These are phyloP conservation scores for Paragyromitra xinjiangensis DNA, from an alignment of 495 filamentous ascomycete species.

Conservation along the genomic window DNA sequence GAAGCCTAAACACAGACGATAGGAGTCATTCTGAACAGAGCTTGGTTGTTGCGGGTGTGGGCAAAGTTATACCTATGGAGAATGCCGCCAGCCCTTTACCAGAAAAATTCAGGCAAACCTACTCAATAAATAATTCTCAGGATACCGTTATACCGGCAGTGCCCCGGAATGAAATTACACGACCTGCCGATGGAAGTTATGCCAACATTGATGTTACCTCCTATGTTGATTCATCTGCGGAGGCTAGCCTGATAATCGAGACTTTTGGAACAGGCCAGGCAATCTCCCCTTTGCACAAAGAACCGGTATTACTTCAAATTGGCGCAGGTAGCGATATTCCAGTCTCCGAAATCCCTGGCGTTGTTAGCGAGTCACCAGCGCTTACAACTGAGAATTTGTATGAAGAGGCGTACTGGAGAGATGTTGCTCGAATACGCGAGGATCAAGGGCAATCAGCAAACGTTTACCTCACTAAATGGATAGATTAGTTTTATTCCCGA, in stretches of 20 bases:
- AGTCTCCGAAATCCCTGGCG: conserved; percentile 55
- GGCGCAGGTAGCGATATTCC: conserved; percentile 67
- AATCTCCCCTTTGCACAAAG: conserved; percentile 69
- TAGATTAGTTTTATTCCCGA: neutral
- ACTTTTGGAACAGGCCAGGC: conserved; percentile 69
- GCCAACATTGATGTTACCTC: neutral
- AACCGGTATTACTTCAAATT: conserved; percentile 76
- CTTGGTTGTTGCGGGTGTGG: conserved; percentile 32
- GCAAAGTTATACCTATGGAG: conserved; percentile 46
- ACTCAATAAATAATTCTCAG: conserved; percentile 38
- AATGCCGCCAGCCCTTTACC: conserved; percentile 46
- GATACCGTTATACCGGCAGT: conserved; percentile 37
- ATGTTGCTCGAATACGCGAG: conserved; percentile 75
- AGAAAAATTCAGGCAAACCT: conserved; percentile 37
- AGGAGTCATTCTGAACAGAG: conserved; percentile 56
- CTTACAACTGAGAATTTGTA: conserved; percentile 86
- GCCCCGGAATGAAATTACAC: neutral
- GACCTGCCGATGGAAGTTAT: neutral
- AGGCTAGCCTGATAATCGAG: conserved; percentile 15
- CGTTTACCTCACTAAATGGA: conserved; percentile 35
- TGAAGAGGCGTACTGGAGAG: conserved; percentile 81
- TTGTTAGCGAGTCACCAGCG: conserved; percentile 83
- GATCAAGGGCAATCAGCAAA: conserved; percentile 53
- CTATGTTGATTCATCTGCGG: conserved; percentile 28
- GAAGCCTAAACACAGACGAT: conserved; percentile 59